A percentile compares a stretch with the other conserved stretches of the same genome.
phyloP scores from a whole-genome alignment of 495 filamentous ascomycete species.

The Cetradonia linearis region DNA sequence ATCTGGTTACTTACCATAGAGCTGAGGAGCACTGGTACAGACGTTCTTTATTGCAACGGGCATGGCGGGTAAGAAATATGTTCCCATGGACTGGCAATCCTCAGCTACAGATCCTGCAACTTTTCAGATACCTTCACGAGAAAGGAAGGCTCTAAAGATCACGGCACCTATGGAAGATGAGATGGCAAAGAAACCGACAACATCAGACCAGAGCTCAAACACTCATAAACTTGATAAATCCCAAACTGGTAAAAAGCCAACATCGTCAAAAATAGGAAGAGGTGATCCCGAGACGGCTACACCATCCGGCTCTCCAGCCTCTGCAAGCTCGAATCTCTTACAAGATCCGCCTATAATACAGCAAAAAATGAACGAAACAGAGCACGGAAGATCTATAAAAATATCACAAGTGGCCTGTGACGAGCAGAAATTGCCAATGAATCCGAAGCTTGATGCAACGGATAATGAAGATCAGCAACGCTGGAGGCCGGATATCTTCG shows the following conservation, averaged over 20 bases:
- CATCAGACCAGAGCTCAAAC: background rate
- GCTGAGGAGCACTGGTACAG: background rate
- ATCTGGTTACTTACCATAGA: background rate
- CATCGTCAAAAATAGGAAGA: background rate
- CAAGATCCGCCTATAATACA: background rate
- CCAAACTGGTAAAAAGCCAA: background rate
- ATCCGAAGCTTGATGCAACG: background rate
- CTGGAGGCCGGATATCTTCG: slow-evolving; percentile 20
- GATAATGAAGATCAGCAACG: background rate
- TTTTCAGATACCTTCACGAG: background rate
- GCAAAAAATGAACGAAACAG: background rate
- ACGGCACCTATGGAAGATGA: background rate
- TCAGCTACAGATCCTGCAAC: background rate
- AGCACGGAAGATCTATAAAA: background rate
- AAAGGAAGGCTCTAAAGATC: background rate
- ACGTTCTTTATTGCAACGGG: background rate
- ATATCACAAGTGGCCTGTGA: background rate
- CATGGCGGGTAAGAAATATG: background rate
- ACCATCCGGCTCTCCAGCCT: background rate
- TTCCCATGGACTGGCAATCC: slow-evolving; percentile 1
- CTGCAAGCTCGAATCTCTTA: background rate
- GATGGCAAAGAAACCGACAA: background rate
- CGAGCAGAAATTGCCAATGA: background rate
- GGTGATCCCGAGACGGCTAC: background rate
- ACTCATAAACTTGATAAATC: background rate